Conservation (phyloP, 1,284 basidiomycete genomes). For the Boletus semigastroideus region DNA sequence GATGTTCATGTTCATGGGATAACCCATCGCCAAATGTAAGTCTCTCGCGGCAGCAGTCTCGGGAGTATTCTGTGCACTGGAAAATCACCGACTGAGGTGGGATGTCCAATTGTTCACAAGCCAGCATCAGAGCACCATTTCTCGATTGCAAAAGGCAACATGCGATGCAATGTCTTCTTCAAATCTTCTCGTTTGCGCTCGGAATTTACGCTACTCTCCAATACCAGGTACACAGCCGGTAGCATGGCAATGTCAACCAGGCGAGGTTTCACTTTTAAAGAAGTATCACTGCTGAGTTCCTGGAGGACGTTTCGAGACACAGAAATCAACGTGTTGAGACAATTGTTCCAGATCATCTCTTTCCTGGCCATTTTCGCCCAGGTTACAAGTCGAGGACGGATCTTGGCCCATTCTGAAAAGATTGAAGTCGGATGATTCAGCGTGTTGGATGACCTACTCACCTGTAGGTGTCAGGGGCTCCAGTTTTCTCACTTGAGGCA, state of each 20-base stretch:
- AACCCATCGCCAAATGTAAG: conserved; percentile 12
- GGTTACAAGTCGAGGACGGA: conserved; percentile 3
- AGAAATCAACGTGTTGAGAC: neutral
- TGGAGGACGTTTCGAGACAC: neutral
- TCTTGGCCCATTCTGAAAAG: conserved; percentile 13
- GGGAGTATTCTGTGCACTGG: conserved; percentile 6
- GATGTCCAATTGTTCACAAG: conserved; percentile 2
- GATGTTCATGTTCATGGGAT: conserved; percentile 9
- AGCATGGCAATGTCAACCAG: conserved; percentile 11
- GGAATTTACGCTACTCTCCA: conserved; percentile 1
- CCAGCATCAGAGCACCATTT: conserved; percentile 8
- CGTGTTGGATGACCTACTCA: conserved; percentile 2
- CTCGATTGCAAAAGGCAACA: neutral
- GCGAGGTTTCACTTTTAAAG: conserved; percentile 4
- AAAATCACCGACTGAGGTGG: conserved; percentile 10
- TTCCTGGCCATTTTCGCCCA: neutral
- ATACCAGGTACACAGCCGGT: neutral
- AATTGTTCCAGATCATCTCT: neutral
- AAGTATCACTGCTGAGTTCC: neutral
- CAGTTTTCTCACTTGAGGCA: conserved; percentile 13
- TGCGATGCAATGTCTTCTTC: neutral
- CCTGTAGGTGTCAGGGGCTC: conserved; percentile 11
- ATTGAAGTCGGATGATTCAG: neutral
- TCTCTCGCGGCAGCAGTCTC: neutral
- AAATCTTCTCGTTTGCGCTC: neutral